Percentiles rank a stretch among this genome's conserved stretches.
Conservation (phyloP, 2,329 filamentous ascomycete genomes). For the Chalara sp. region DNA sequence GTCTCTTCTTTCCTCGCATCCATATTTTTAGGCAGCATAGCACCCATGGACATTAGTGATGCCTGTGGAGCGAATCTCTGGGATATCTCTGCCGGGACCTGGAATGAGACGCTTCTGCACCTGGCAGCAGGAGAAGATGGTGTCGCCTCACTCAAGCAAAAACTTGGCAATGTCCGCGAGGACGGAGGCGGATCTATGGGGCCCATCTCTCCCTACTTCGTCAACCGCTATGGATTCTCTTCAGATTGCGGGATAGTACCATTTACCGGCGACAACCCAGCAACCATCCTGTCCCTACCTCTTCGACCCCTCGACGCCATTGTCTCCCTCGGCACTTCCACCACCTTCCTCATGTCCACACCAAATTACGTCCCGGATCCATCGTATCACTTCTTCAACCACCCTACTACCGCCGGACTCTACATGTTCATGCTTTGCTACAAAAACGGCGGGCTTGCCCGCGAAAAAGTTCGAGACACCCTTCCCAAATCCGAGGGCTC, state of each 20-base stretch:
- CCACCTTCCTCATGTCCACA: conserved; percentile 96
- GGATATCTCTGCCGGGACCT: conserved; percentile 71
- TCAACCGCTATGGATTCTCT: conserved; percentile 69
- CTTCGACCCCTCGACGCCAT: conserved; percentile 86
- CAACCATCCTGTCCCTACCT: conserved; percentile 87
- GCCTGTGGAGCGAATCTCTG: conserved; percentile 96
- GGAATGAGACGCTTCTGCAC: conserved; percentile 68
- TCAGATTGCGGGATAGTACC: conserved; percentile 70
- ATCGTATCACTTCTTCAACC: conserved; percentile 96
- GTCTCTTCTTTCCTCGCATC: conserved; percentile 95
- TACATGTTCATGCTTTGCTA: conserved; percentile 99
- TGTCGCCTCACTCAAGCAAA: conserved; percentile 59
- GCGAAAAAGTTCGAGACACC: conserved; percentile 80
- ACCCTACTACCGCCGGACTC: conserved; percentile 80
- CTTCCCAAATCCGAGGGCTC: conserved; percentile 50
- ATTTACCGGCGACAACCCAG: conserved; percentile 93
- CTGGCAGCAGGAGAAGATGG: conserved; percentile 59
- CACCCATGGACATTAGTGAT: conserved; percentile 88
- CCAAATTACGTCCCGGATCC: conserved; percentile 85
- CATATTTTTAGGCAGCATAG: conserved; percentile 75
- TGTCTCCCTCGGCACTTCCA: conserved; percentile 89
- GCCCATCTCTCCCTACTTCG: conserved; percentile 70
- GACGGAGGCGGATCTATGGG: conserved; percentile 80
- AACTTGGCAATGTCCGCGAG: conserved; percentile 72
- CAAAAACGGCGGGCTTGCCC: conserved; percentile 92